Base-by-base conservation (phyloP, 345 rosid genomes). In the Ricinus communis region DNA sequence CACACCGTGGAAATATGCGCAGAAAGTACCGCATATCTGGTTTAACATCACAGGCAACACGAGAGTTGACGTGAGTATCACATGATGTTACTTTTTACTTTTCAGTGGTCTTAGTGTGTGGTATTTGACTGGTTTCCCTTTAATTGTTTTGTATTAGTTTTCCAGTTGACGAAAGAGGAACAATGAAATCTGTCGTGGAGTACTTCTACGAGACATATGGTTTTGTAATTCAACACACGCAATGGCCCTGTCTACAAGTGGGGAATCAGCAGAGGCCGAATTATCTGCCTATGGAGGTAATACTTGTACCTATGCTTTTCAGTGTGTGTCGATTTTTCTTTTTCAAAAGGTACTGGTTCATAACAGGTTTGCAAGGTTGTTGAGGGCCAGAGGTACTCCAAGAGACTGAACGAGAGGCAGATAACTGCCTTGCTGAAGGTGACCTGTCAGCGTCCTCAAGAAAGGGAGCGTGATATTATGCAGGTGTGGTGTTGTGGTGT, bases 341-440 rank as follows among this genome's bases (percentile, higher is more conserved):
- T 4, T 11, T 43, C 5, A 9, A 66, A 63, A 21, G 8, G 16
- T 21, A 24, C 36, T 33, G 13, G n/a, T 65, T 70, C 19, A 61
- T 62, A 50, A 38, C 82, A 93, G 99, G 98, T 93, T 12, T 90
- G 98, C 84, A 96, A 93, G 83, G 93, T 96, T 55, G 98, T 93
- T 7, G 97, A 96, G 81, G 99, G 99, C 28, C 98, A 96, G 76
- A 81, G 99, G 81, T 96, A 96, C 73, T 88, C 98, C 0, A 96
- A 93, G 77, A 83, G 99, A 68, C 74, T 96, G 76, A 96, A 96
- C 74, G 99, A 96, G 77, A 93, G 85, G 68, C 99, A 96, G 80
- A 93, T 96, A 47, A 91, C 98, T 68, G 90, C 91, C 71, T 80
- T 96, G 82, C 80, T 93, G 81, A 88, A 84, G 82, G 97, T 88